These are phyloP conservation scores for Cyclostephanos tholiformis DNA, from an alignment of 108 stramenopile genomes.

Conservation along the genomic window DNA sequence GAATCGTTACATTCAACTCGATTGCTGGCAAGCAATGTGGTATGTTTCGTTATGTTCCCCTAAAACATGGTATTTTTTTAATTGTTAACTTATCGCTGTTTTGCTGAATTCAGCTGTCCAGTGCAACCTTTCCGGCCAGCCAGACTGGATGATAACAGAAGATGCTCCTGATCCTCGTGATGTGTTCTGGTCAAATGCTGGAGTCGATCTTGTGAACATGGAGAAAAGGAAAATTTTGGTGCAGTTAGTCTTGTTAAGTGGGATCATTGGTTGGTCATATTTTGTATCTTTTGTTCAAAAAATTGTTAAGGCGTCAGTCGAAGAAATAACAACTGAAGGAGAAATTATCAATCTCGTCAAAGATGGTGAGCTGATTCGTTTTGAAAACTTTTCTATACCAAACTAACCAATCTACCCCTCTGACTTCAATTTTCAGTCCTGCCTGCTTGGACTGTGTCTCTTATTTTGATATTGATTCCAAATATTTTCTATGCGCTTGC, in stretches of 20 bases:
- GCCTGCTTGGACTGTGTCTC: constrained; percentile 46
- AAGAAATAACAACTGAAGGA: neutral
- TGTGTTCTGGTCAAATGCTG: constrained; percentile 59
- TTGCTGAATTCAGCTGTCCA: constrained; percentile 32
- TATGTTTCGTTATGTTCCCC: constrained; percentile 32
- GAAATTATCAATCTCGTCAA: no score
- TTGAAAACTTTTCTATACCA: neutral
- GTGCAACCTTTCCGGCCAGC: constrained; percentile 49
- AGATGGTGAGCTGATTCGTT: constrained; percentile 8
- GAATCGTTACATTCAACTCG: constrained; percentile 61
- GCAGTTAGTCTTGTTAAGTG: constrained; percentile 39
- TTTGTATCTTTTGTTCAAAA: constrained; percentile 30
- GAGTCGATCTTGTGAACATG: constrained; percentile 38
- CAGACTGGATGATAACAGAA: constrained; percentile 39
- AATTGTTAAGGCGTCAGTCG: neutral
- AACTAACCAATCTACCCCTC: constrained; percentile 7
- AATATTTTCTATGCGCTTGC: constrained; percentile 30
- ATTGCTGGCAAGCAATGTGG: constrained; percentile 65
- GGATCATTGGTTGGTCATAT: constrained; percentile 45
- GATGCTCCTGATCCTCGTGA: constrained; percentile 64
- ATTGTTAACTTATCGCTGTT: neutral
- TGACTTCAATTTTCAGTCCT: constrained; percentile 27
- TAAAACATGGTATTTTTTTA: constrained; percentile 2
- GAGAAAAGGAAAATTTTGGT: constrained; percentile 39
- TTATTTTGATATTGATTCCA: constrained; percentile 50